Percentiles rank a stretch among this genome's conserved stretches.
Conservation (phyloP, 441 rosid species). For the Raphanus hybrid region DNA sequence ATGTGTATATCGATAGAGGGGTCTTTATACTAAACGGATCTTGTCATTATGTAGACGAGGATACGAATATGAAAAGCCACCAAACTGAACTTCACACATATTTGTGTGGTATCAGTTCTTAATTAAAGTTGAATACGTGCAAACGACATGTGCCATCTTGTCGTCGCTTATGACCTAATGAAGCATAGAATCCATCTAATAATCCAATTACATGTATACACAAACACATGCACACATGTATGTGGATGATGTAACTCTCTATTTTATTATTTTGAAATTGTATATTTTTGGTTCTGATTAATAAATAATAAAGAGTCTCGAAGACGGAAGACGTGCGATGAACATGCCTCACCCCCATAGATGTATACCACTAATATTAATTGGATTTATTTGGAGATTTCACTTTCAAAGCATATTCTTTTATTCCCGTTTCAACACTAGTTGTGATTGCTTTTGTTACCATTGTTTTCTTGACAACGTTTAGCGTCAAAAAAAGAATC, state of each 20-base stretch:
- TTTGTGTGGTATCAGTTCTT: conserved; percentile 36
- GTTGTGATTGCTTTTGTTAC: conserved; percentile 11
- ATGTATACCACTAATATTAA: conserved; percentile 26
- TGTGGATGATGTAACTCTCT: conserved; percentile 23
- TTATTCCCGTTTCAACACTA: conserved; percentile 22
- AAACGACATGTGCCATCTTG: conserved; percentile 31
- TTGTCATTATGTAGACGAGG: conserved; percentile 29
- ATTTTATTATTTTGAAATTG: conserved; percentile 1
- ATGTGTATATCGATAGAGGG: not conserved
- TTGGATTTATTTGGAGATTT: conserved; percentile 26
- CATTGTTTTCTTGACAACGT: not conserved
- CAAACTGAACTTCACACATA: conserved; percentile 31
- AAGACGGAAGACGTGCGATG: conserved; percentile 42
- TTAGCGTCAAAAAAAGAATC: not conserved
- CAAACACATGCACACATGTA: conserved; percentile 28
- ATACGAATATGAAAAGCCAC: conserved; percentile 19
- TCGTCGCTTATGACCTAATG: conserved; percentile 30
- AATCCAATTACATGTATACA: conserved; percentile 26
- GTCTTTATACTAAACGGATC: conserved; percentile 11
- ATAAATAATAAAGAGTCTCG: conserved; percentile 7
- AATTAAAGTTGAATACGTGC: conserved; percentile 28
- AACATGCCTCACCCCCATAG: conserved; percentile 28
- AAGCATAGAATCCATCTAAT: conserved; percentile 15
- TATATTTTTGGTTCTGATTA: conserved; percentile 1
- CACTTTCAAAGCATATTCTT: conserved; percentile 40